A percentile compares a stretch with the other conserved stretches of the same genome.
These are phyloP conservation scores for Amyloporia xantha DNA, from an alignment of 768 basidiomycete genomes.

Conservation along the genomic window DNA sequence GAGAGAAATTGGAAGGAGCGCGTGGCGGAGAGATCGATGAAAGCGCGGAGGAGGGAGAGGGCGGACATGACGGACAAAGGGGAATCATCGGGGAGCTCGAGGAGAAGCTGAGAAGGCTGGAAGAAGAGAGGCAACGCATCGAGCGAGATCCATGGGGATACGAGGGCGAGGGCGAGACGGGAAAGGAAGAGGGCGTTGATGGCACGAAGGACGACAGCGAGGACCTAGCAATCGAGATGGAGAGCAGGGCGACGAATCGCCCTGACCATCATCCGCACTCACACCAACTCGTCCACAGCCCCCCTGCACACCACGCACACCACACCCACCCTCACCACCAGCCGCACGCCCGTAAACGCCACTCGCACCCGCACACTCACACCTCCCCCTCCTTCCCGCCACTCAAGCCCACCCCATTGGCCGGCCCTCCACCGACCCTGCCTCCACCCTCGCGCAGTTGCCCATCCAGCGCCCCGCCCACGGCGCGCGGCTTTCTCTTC, in stretches of 20 bases:
- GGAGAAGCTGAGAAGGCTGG: slow-evolving; percentile 52
- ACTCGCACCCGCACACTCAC: slow-evolving; percentile 16
- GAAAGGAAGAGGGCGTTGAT: slow-evolving; percentile 6
- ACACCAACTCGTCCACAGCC: slow-evolving; percentile 7
- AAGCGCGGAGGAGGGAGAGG: slow-evolving; percentile 69
- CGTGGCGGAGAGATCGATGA: slow-evolving; percentile 79
- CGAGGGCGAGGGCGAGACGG: slow-evolving; percentile 12
- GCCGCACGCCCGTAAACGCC: slow-evolving; percentile 17
- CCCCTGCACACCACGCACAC: slow-evolving; percentile 1
- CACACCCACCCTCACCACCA: slow-evolving; percentile 2
- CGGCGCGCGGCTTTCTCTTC: slow-evolving; percentile 10
- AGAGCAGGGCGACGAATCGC: neutral
- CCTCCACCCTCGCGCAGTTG: slow-evolving; percentile 2
- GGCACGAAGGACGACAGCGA: slow-evolving; percentile 5
- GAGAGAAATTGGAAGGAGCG: slow-evolving; percentile 53
- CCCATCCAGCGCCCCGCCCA: slow-evolving; percentile 14
- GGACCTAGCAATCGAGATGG: neutral
- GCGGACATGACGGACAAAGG: too few species aligned
- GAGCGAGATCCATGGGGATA: slow-evolving; percentile 27
- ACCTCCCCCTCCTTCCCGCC: neutral
- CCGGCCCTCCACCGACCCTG: neutral
- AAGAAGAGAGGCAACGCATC: slow-evolving; percentile 50
- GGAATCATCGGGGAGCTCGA: slow-evolving; percentile 64
- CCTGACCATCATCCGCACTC: slow-evolving; percentile 5
- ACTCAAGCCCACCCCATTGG: neutral